Evolutionary conservation across 371 early-diverging fungal genomes (phyloP).

Genomic region (Gilbertella persicaria): DNA sequence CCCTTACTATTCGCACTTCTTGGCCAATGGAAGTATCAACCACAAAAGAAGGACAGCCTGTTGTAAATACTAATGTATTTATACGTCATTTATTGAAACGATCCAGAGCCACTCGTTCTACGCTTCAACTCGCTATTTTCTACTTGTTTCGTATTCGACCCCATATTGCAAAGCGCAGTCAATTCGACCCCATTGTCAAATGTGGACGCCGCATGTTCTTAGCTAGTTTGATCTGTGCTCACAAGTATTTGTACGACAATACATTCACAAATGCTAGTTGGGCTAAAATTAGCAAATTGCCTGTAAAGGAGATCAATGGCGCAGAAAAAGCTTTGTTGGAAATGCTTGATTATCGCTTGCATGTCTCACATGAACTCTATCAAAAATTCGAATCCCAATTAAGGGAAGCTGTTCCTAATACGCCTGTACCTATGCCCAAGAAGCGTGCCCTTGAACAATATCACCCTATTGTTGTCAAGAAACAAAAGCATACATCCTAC

Average conservation of each 20-base stretch:
- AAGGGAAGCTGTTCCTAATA: conserved; percentile 18
- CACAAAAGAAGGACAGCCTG: conserved; percentile 42
- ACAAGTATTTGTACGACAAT: conserved; percentile 79
- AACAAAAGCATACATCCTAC: conserved; percentile 7
- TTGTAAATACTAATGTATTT: conserved; percentile 68
- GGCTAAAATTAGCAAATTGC: conserved; percentile 77
- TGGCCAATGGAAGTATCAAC: conserved; percentile 38
- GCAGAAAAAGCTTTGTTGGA: conserved; percentile 74
- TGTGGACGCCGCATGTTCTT: conserved; percentile 85
- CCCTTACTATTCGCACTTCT: conserved; percentile 42
- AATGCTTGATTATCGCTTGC: conserved; percentile 74
- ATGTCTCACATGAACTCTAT: conserved; percentile 60
- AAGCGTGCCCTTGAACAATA: conserved; percentile 11
- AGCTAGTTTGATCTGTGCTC: conserved; percentile 76
- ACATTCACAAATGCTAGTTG: conserved; percentile 83
- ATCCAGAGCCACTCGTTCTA: conserved; percentile 78
- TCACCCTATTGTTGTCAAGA: conserved; percentile 12
- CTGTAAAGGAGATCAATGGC: conserved; percentile 69
- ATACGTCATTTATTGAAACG: conserved; percentile 77
- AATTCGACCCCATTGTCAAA: conserved; percentile 39
- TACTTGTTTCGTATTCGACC: conserved; percentile 67
- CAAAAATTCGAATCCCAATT: conserved; percentile 32
- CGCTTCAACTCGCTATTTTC: conserved; percentile 76
- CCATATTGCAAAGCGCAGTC: conserved; percentile 33
- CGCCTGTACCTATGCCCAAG: neutral